Base-by-base conservation (phyloP, 2,329 filamentous ascomycete species). In the Corinectria fuckeliana region DNA sequence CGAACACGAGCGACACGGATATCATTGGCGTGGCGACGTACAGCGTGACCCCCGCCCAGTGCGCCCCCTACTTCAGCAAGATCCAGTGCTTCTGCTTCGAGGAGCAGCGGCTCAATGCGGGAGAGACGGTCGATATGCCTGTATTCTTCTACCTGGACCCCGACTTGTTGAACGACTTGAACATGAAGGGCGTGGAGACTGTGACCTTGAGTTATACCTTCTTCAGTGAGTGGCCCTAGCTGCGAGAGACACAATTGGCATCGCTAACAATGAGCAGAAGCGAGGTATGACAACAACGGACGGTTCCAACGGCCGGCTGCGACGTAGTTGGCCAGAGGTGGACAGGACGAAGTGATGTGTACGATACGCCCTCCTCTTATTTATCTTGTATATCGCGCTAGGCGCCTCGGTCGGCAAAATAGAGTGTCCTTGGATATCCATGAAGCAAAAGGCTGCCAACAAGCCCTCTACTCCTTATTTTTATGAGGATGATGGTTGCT, bases 31-130 rank as follows among this genome's bases (percentile, higher is more conserved):
- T 99, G 41, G 95, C 95, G 10, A 99, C 95, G 7, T 99, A 99
- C 78, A 96, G 92, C 72, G 96, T 99, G 26, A 97, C 94, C 3
- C 95, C 95, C 0, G 95, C 88, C 3, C 95, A 99, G 78, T 93
- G 96, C 42, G 94, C 95, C 41, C 93, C 92, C 1, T 99, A 99
- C 76, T 99, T 99, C 74, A 96, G 91, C 85, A 99, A 99, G 85
- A 99, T 99, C 44, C 95, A 99, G 78, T 99, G 95, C 74, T 99
- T 99, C 78, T 99, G 95, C 77, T 99, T 99, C 71, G 95, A 99
- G 80, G 94, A 93, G 78, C 95, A 99, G 83, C 85, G 96, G 62
- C 78, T 99, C 66, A 94, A 95, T 74, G 93, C 93, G 5, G 93
- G 94, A 42, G 96, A 99, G 83, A 95, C 93, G 42, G 95, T 99